These are phyloP conservation scores for Neonectria faginata DNA, from an alignment of 2,329 filamentous ascomycete genomes.

Conservation along the genomic window DNA sequence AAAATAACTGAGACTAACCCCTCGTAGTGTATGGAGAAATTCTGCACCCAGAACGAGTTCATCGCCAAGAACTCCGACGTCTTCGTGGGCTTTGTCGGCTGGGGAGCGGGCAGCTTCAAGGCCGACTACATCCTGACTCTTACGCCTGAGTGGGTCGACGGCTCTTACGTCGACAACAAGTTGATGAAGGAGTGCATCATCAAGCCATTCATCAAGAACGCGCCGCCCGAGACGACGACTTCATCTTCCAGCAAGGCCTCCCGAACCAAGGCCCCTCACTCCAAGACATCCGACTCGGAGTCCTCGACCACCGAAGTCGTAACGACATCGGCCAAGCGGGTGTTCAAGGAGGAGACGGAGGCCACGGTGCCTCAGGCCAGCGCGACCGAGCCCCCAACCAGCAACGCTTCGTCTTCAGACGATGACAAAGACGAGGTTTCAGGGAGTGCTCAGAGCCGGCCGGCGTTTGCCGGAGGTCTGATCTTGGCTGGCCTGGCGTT, in stretches of 20 bases:
- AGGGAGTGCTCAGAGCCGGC: neutral
- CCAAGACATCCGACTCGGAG: neutral
- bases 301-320: neutral
- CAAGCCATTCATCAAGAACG: slow-evolving; percentile 48
- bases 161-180: slow-evolving; percentile 52
- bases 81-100: slow-evolving; percentile 59
- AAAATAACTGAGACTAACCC: slow-evolving; percentile 16
- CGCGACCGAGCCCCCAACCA: neutral
- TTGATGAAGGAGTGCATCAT: slow-evolving; percentile 58
- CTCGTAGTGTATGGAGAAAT: slow-evolving; percentile 54
- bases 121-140: slow-evolving; percentile 56
- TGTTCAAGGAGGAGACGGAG: slow-evolving; percentile 30
- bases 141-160: slow-evolving; percentile 50
- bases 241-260: slow-evolving; percentile 6
- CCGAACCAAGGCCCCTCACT: slow-evolving; percentile 13
- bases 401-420: slow-evolving; percentile 7
- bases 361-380: slow-evolving; percentile 1
- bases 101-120: slow-evolving; percentile 60
- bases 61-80: slow-evolving; percentile 61
- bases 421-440: slow-evolving; percentile 19
- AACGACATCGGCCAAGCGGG: slow-evolving; percentile 24
- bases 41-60: slow-evolving; percentile 60
- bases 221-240: slow-evolving; percentile 17
- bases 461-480: slow-evolving; percentile 11
- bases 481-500: slow-evolving; percentile 6